A percentile compares a stretch with the other conserved stretches of the same genome.
These are phyloP conservation scores for Blastocystis sp. DNA, from an alignment of 352 stramenopile genomes.

Conservation along the genomic window DNA sequence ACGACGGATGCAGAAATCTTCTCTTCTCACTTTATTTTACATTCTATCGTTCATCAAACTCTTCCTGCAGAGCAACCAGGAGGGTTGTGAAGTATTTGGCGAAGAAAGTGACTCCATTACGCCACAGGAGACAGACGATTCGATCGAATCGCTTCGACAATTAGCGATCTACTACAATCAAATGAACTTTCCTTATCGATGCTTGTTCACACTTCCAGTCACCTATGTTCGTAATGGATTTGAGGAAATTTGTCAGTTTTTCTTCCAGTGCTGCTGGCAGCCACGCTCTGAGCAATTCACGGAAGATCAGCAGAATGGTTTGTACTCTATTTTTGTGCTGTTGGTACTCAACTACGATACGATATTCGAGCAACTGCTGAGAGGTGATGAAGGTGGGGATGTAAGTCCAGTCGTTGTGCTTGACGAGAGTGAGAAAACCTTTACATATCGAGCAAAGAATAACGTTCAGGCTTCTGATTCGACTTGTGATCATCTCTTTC, in stretches of 20 bases:
- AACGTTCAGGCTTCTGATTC: background rate
- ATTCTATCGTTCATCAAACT: slow-evolving; percentile 15
- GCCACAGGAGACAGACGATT: background rate
- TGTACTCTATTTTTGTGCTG: slow-evolving; percentile 35
- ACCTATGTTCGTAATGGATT: background rate
- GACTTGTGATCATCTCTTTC: background rate
- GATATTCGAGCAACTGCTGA: background rate
- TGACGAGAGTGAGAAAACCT: background rate
- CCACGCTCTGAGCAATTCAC: background rate
- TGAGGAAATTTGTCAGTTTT: background rate
- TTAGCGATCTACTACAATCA: slow-evolving; percentile 1
- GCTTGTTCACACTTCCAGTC: background rate
- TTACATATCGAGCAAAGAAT: background rate
- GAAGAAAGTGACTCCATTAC: background rate
- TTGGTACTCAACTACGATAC: background rate
- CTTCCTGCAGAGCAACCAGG: background rate
- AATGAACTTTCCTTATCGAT: background rate
- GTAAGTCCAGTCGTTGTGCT: background rate
- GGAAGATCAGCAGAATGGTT: background rate
- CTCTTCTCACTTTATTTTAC: background rate
- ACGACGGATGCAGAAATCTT: background rate
- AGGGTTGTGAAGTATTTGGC: background rate
- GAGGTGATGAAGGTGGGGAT: background rate
- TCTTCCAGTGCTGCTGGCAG: background rate
- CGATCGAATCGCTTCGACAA: background rate